Evolutionary conservation across 164 flowering plant genomes (phyloP).

Genomic region (Chimonanthus praecox): DNA sequence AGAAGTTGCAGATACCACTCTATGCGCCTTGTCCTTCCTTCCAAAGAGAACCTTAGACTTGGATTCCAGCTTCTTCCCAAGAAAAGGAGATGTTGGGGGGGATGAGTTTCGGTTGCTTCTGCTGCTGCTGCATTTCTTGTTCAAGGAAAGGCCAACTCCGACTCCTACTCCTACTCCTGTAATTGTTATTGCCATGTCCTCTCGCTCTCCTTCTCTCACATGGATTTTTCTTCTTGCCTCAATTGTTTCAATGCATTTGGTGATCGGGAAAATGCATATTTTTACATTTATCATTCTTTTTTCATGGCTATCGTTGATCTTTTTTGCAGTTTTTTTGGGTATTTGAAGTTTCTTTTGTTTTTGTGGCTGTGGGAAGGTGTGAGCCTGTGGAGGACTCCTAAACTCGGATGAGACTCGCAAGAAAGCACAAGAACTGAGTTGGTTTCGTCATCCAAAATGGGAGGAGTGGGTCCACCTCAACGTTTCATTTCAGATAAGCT

Average conservation of each 20-base stretch:
- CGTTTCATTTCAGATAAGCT: too few species aligned
- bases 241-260: too few species aligned
- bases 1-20: neutral
- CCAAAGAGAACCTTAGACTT: neutral
- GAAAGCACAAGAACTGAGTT: too few species aligned
- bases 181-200: constrained; percentile 9
- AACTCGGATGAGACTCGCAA: neutral
- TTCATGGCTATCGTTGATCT: neutral
- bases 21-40: neutral
- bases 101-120: neutral
- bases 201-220: neutral
- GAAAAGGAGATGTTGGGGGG: neutral
- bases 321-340: neutral
- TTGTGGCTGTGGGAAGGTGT: neutral
- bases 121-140: neutral
- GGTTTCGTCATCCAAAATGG: neutral
- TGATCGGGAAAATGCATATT: too few species aligned
- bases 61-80: constrained; percentile 9
- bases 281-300: too few species aligned
- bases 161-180: constrained; percentile 5
- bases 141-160: constrained; percentile 1
- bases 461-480: too few species aligned
- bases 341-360: neutral
- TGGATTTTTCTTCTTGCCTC: too few species aligned
- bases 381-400: neutral